Base-by-base conservation (phyloP, 192 early-diverging fungal species). In the Gaertneriomyces sp. region DNA sequence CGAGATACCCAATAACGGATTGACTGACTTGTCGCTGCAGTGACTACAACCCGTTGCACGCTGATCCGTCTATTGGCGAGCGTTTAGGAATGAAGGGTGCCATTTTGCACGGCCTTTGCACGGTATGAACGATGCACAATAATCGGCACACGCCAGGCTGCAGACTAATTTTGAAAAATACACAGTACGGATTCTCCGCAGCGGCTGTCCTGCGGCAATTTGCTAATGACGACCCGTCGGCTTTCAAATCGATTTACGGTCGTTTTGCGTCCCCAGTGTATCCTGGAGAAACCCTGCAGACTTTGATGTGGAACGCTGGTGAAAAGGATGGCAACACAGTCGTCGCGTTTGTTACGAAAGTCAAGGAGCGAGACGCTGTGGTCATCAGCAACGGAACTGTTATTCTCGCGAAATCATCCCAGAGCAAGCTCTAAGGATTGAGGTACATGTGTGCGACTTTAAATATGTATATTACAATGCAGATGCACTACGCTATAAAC, bases 41-140 rank as follows among this genome's bases (percentile, higher is more conserved):
- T 42, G 89, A 91, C 63, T 91, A 86, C 73, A 91, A 91, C 67
- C 87, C 87, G 14, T 69, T 91, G 42, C 89, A 91, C 69, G 85
- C 85, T 20, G 90, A 91, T 67, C 83, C 87, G 9, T 70, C 64
- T 1, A 76, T 91, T 40, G 87, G 87, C 4, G 81, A 85, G 40
- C 71, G 58, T 20, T 68, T 91, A 33, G 90, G 90, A 0, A 89
- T 89, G 76, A 81, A 87, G 42, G 78, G 79, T 7, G 85, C 89
- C 41, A 88, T 91, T 67, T 58, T 91, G 14, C 90, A 91, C 67
- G 90, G 90, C 17, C 79, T 90, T 9, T 76, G 74, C 61, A 76
- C 83, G 3, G 85, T 85, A 53, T 79, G 84, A 12, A 60, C 67
- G 83, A 64, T 55, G 68, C 33, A 66, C 81, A 57, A 49, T 49